Base-by-base conservation (phyloP, 2,329 filamentous ascomycete genomes). In the Neofusicoccum laricinum region DNA sequence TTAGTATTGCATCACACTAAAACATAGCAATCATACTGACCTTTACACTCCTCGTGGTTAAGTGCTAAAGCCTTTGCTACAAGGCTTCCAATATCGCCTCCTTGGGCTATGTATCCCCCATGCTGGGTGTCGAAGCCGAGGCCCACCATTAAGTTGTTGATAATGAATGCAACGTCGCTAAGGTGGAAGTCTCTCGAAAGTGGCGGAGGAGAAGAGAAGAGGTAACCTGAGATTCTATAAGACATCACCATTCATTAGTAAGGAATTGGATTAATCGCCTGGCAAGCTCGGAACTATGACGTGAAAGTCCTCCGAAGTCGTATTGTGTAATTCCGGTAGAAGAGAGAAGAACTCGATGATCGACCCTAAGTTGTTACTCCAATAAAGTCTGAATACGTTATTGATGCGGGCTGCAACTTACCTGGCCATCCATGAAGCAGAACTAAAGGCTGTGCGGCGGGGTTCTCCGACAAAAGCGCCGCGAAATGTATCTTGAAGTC, bases 351-450 rank as follows among this genome's bases (percentile, higher is more conserved):
- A 48, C 21, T 48, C 19, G n/a, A 48, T 48, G 19, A 48, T 21
- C 0, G 19, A 48, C 19, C 45, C 45, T 48, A 17, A 17, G n/a
- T 4, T 17, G 17, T 48, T 8, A 48, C 3, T 4, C 11, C 11
- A 21, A 2, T 2, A 10, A 48, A 19, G 11, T 12, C 11, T 19
- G 10, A 2, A 17, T 2, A 21, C 19, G 5, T 25, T 25, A 4
- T 0, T 2, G 1, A 11, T 10, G 17, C 11, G 11, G 11, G 45
- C 19, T 48, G 19, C 4, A 4, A 12, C 19, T 19, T 48, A 48
- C 19, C 45, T 1, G 85, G 85, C 84, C 84, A 87, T 34, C 85
- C 85, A 67, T 88, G 85, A 63, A 85, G 70, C 49, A 85, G 77
- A 2, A 83, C 65, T 14, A 87, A 69, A 0, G 85, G 85, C 6